Percentiles rank a stretch among this genome's conserved stretches.
phyloP scores from a whole-genome alignment of 208 protist species.

The Trypanosomatidae sp. region DNA sequence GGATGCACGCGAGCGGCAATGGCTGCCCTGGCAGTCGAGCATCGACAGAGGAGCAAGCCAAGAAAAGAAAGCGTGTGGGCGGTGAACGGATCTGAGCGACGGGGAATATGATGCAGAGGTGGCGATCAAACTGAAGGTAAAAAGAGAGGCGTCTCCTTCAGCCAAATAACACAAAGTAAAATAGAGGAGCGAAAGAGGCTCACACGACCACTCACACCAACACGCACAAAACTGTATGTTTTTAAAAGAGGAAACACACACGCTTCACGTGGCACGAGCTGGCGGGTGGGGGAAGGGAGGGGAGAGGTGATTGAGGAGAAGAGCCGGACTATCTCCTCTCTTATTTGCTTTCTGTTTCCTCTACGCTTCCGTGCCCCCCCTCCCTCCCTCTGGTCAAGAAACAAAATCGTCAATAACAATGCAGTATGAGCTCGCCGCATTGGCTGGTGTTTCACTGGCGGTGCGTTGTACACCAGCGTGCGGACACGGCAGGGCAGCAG shows the following conservation, averaged over 20 bases:
- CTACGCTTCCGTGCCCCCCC: background rate
- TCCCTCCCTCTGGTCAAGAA: background rate
- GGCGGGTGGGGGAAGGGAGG: no score
- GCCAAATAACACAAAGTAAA: background rate
- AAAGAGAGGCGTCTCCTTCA: background rate
- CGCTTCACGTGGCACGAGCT: no score
- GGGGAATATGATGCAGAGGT: background rate
- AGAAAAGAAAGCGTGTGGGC: background rate
- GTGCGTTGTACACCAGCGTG: background rate
- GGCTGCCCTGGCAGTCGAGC: background rate
- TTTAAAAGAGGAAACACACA: no score
- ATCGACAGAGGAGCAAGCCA: background rate
- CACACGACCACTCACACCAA: no score
- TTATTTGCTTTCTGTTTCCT: conserved; percentile 3
- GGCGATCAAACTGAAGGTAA: background rate
- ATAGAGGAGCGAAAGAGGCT: background rate
- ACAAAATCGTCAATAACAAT: background rate
- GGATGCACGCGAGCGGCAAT: background rate
- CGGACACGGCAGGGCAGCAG: no score
- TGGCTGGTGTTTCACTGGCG: background rate
- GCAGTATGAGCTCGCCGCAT: background rate
- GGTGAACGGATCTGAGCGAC: background rate
- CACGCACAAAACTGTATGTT: no score
- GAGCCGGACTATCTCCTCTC: background rate
- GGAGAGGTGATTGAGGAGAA: no score